These are phyloP conservation scores for Acorus calamus DNA, from an alignment of 106 monocot genomes.

Conservation along the genomic window DNA sequence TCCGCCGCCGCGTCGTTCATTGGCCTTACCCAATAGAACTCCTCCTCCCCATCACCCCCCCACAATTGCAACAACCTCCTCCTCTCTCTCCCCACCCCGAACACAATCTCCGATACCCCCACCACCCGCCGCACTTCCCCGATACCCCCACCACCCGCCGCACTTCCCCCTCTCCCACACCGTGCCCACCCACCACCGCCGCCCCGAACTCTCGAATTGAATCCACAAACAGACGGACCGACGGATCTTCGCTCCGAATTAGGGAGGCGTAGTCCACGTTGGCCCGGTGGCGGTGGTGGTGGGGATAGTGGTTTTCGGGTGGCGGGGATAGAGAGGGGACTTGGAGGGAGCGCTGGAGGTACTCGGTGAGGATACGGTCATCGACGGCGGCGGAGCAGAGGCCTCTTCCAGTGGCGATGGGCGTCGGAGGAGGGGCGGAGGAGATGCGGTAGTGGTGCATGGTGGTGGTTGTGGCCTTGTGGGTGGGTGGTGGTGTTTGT, in stretches of 20 bases:
- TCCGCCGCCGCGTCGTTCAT: constrained; percentile 5
- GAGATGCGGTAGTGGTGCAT: not conserved
- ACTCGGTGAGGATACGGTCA: constrained; percentile 42
- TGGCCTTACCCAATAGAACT: constrained; percentile 28
- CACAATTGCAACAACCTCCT: constrained; percentile 12
- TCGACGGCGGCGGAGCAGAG: constrained; percentile 32
- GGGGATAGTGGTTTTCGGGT: constrained; percentile 7
- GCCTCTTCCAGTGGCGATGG: constrained; percentile 57
- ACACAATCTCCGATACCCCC: constrained; percentile 7
- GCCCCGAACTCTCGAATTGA: constrained; percentile 25
- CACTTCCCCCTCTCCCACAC: constrained; percentile 18
- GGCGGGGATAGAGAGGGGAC: constrained; percentile 55
- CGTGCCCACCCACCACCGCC: constrained; percentile 23
- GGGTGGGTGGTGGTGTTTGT: no score
- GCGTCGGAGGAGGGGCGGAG: constrained; percentile 49
- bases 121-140: constrained; percentile 23
- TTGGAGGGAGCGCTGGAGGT: constrained; percentile 41
- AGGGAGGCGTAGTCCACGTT: not conserved
- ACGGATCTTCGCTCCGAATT: constrained; percentile 10
- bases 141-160: constrained; percentile 16
- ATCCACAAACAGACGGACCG: constrained; percentile 15
- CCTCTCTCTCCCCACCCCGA: constrained; percentile 8
- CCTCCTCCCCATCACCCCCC: constrained; percentile 26
- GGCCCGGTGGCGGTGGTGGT: constrained; percentile 1
- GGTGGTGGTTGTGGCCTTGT: no score